Conservation (phyloP, 345 rosid species). For the Crucihimalaya himalaica region DNA sequence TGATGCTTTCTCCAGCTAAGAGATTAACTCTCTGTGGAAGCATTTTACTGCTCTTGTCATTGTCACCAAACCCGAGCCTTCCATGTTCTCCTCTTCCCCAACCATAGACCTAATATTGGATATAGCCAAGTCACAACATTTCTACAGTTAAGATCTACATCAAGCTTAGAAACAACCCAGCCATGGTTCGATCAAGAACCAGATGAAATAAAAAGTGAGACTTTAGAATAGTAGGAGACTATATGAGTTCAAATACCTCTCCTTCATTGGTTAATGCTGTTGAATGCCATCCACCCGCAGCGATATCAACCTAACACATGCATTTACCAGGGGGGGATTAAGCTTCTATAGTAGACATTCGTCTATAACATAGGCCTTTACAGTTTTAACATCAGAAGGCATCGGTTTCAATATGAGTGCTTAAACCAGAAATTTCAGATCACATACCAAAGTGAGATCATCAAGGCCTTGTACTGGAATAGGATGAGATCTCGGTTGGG, state of each 20-base stretch:
- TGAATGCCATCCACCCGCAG: conserved; percentile 99
- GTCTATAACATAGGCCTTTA: neutral
- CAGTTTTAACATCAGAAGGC: neutral
- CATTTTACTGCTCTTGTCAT: conserved; percentile 98
- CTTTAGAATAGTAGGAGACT: conserved; percentile 1
- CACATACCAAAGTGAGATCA: conserved; percentile 78
- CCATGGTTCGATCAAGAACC: conserved; percentile 13
- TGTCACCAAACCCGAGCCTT: conserved; percentile 97
- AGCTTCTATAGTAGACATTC: neutral
- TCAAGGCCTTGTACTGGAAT: conserved; percentile 86
- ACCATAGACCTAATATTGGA: conserved; percentile 68
- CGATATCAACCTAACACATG: conserved; percentile 84
- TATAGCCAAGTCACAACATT: conserved; percentile 19
- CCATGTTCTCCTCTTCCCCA: conserved; percentile 99
- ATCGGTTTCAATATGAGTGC: neutral
- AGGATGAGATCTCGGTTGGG: conserved; percentile 98
- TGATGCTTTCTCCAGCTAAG: conserved; percentile 73
- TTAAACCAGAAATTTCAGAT: neutral
- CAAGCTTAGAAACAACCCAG: conserved; percentile 5
- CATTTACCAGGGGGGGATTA: neutral
- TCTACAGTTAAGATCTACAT: conserved; percentile 20
- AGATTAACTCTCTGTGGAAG: conserved; percentile 91
- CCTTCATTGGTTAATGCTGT: conserved; percentile 81
- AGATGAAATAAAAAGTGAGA: neutral
- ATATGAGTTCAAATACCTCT: conserved; percentile 55